phyloP scores from a whole-genome alignment of 2,329 filamentous ascomycete genomes.

The Cercospora sojina region DNA sequence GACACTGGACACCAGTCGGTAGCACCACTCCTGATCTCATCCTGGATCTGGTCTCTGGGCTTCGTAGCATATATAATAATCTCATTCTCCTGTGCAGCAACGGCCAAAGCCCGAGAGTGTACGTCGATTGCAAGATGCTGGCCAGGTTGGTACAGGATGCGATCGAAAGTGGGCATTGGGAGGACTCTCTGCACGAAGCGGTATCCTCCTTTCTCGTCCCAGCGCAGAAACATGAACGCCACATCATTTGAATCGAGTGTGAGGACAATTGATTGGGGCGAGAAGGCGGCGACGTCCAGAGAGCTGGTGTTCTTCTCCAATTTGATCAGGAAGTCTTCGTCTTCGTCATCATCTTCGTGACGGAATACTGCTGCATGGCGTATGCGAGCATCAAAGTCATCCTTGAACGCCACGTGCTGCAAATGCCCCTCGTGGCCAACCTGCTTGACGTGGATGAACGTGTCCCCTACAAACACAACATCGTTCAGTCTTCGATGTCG shows the following conservation, averaged over 20 bases:
- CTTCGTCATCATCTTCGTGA: conserved; percentile 41
- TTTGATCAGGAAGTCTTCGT: conserved; percentile 37
- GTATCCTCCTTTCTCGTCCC: conserved; percentile 45
- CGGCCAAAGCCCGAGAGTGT: conserved; percentile 61
- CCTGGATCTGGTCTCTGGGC: conserved; percentile 52
- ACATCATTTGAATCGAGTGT: conserved; percentile 71
- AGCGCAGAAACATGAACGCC: conserved; percentile 71
- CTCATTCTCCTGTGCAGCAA: conserved; percentile 67
- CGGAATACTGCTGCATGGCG: conserved; percentile 73
- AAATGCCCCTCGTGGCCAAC: conserved; percentile 62
- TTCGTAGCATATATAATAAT: conserved; percentile 73
- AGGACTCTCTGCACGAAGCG: conserved; percentile 63
- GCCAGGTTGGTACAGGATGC: conserved; percentile 56
- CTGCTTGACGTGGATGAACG: conserved; percentile 77
- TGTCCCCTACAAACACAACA: conserved; percentile 81
- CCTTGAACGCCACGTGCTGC: conserved; percentile 72
- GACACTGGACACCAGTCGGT: conserved; percentile 60
- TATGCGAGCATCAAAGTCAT: conserved; percentile 76
- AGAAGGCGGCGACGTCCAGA: conserved; percentile 42
- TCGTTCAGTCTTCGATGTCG: conserved; percentile 71
- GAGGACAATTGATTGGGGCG: conserved; percentile 79
- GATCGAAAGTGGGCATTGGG: conserved; percentile 57
- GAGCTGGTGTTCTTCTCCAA: conserved; percentile 27
- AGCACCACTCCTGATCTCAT: conserved; percentile 48
- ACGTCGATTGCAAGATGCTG: conserved; percentile 76